Conservation (phyloP, 139 green algal genomes). For the Volvox africanus region DNA sequence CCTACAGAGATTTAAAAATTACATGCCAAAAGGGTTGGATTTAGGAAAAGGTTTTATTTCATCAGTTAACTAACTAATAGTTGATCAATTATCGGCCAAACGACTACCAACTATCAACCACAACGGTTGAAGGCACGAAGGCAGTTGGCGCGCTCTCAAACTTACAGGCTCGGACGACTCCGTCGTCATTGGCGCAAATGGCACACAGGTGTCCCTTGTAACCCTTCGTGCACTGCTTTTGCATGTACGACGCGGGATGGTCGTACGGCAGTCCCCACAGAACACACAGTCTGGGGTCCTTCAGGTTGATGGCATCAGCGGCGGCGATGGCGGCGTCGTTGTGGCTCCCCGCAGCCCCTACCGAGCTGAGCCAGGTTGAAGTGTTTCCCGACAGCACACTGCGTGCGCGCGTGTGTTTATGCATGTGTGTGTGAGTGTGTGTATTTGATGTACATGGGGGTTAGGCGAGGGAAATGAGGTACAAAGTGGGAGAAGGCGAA, state of each 20-base stretch:
- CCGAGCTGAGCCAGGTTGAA: no score
- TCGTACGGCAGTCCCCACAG: conserved; percentile 46
- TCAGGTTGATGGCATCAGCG: background rate
- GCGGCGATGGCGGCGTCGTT: background rate
- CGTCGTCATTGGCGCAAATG: conserved; percentile 7
- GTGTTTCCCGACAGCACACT: background rate
- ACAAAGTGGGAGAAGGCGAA: no score
- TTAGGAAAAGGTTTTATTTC: no score
- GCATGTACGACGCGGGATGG: conserved; percentile 26
- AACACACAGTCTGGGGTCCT: background rate
- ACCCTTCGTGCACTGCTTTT: conserved; percentile 38
- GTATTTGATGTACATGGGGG: no score
- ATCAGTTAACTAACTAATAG: no score
- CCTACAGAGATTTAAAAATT: no score
- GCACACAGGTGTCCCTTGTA: conserved; percentile 54
- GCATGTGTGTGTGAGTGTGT: background rate
- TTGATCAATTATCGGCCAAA: no score
- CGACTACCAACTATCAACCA: no score
- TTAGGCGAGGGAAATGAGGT: no score
- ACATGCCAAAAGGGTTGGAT: no score
- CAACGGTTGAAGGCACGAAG: no score
- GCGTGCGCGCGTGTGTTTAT: background rate
- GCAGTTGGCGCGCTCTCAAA: background rate
- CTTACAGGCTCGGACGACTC: background rate
- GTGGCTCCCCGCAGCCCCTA: no score